Percentiles rank a stretch among this genome's conserved stretches.
These are phyloP conservation scores for Chytriomyces sp. DNA, from an alignment of 192 early-diverging fungal species.

Conservation along the genomic window DNA sequence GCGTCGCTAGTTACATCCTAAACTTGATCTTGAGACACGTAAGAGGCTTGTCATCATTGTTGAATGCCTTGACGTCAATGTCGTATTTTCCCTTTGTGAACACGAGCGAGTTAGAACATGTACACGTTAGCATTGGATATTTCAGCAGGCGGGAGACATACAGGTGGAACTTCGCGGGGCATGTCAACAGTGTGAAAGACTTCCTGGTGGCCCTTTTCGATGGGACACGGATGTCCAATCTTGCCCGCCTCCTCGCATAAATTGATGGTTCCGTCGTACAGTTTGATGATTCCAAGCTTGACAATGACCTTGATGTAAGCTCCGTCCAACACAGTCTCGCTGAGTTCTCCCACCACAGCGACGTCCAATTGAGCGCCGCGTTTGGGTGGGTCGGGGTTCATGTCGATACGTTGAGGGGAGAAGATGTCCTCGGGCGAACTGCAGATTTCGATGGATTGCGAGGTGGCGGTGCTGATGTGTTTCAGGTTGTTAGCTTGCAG, in stretches of 20 bases:
- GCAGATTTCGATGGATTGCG: constrained; percentile 31
- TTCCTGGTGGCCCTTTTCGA: constrained; percentile 53
- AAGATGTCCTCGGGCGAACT: constrained; percentile 42
- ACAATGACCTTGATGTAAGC: constrained; percentile 50
- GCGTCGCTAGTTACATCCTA: constrained; percentile 31
- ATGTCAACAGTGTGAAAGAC: constrained; percentile 50
- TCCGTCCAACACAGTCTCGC: constrained; percentile 45
- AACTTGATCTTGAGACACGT: constrained; percentile 46
- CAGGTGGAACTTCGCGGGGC: constrained; percentile 55
- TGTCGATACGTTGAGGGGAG: constrained; percentile 35
- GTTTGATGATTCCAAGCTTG: constrained; percentile 58
- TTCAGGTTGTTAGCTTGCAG: no score
- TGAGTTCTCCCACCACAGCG: constrained; percentile 44
- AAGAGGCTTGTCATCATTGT: constrained; percentile 32
- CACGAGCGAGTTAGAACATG: background rate
- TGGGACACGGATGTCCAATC: constrained; percentile 51
- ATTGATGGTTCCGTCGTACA: constrained; percentile 40
- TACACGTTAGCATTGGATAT: background rate
- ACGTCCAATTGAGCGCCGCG: constrained; percentile 47
- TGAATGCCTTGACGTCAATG: constrained; percentile 42
- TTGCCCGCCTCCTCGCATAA: constrained; percentile 52
- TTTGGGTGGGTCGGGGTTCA: constrained; percentile 54
- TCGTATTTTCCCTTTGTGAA: constrained; percentile 43
- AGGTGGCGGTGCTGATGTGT: no score
- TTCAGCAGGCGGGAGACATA: constrained; percentile 24